Base-by-base conservation (phyloP, 805 yeast species). In the Zygoascus bituminiphila region DNA sequence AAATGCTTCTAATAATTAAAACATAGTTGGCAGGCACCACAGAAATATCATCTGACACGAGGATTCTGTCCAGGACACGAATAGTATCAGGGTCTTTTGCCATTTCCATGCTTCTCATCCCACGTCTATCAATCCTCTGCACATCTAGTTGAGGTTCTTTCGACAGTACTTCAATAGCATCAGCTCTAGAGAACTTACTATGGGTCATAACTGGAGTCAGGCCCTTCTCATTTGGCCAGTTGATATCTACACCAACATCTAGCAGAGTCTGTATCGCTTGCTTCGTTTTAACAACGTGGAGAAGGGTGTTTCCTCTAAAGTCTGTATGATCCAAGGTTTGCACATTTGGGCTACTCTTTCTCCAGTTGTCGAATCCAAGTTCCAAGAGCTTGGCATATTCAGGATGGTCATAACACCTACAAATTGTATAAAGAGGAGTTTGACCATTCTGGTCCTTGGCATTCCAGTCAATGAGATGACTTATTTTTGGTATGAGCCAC, bases 381-480 rank as follows among this genome's bases (percentile, higher is more conserved):
- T 37, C 47, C 9, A 54, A 36, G 39, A 54, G 46, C 2, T 59
- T 58, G 1, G 69, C 60, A 62, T 88, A 89, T 29, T 78, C 64
- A 0, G 76, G 67, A 54, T 84, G 88, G 61, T 88, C 96, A 63
- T 89, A 89, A 54, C 88, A 79, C 47, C 96, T 67, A 54, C 87
- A 79, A 2, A 86, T 65, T 1, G 87, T 75, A 63, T 84, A 78
- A 8, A 91, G 66, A 0, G 97, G 94, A 0, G 97, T 86, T 56
- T 84, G 86, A 0, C 81, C 78, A 51, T 75, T 78, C 10, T 57
- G 53, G 60, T 89, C 97, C 45, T 74, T 74, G 12, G 65, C 61
- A 5, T 69, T 71, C 97, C 97, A 91, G 57, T 85, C 72, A 4
- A 88, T 67, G 40, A 69, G 73, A 1, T 61, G 61, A 0, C 95